Evolutionary conservation across 2,329 filamentous ascomycete species (phyloP).

Genomic region (Gnomoniopsis sp.): DNA sequence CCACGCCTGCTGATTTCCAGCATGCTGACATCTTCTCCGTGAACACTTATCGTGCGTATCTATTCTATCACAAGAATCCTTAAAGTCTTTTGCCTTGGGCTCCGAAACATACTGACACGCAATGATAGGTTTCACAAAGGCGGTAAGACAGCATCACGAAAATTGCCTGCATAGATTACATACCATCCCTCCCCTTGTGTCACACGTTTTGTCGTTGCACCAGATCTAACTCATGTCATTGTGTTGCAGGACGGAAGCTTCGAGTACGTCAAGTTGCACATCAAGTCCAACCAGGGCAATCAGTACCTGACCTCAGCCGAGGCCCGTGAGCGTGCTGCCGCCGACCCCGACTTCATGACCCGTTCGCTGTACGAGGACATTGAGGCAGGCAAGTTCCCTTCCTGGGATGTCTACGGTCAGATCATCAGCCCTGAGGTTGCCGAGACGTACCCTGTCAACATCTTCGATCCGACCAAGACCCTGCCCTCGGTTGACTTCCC

Average conservation of each 20-base stretch:
- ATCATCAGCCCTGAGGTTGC: conserved; percentile 50
- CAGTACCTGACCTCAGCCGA: conserved; percentile 1
- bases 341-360: conserved; percentile 46
- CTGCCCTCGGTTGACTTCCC: conserved; percentile 51
- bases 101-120: no score
- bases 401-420: conserved; percentile 52
- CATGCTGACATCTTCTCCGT: conserved; percentile 44
- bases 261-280: conserved; percentile 17
- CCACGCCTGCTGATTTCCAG: conserved; percentile 43
- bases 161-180: neutral
- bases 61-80: no score
- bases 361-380: conserved; percentile 46
- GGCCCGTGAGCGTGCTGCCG: conserved; percentile 7
- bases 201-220: neutral
- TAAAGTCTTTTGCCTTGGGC: no score
- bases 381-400: conserved; percentile 39
- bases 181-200: neutral
- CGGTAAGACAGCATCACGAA: conserved; percentile 18
- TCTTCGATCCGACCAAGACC: conserved; percentile 56
- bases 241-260: conserved; percentile 14
- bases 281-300: conserved; percentile 14
- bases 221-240: neutral
- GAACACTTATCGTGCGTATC: conserved; percentile 41
- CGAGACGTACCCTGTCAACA: conserved; percentile 41
- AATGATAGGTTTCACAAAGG: conserved; percentile 29